Base-by-base conservation (phyloP, 306 rosid species). In the Arachis hypogaea region DNA sequence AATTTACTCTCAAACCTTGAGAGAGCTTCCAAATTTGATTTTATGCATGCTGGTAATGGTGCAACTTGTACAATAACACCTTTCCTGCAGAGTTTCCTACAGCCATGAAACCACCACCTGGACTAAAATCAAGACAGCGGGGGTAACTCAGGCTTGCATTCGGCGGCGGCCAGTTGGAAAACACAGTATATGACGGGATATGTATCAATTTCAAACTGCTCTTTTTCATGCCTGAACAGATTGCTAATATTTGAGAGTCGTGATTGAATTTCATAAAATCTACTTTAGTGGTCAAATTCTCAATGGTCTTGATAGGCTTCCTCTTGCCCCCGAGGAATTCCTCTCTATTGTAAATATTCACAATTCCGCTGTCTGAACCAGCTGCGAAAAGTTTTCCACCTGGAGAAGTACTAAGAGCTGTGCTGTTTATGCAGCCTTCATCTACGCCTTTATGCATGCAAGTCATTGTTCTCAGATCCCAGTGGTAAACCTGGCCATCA, bases 61-160 rank as follows among this genome's bases (percentile, higher is more conserved):
- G 82, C 77, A 82, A 73, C 77, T 82, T 82, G 73, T 82, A 92
- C 70, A 92, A 56, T 58, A 90, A 62, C 22, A 90, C 98, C 63
- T 78, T 92, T 63, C 98, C 98, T 40, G 91, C 77, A 56, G 89
- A 85, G 18, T 85, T 91, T 77, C 97, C 97, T 46, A 86, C 79
- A 8, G 96, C 98, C 96, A 92, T 88, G 88, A 86, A 92, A 40
- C 96, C 96, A 33, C 98, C 94, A 12, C 93, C 94, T 5, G 98
- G 98, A 72, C 98, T 90, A 71, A 92, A 92, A 79, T 92, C 98
- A 75, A 88, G 72, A 59, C 90, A 81, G 10, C 88, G 86, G 7
- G 98, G 96, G 66, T 88, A 88, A 16, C 75, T 82, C 9, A 92
- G 78, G 43, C 78, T 77, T 43, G 38, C 66, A 57, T 86, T 89